phyloP scores from a whole-genome alignment of 2,329 filamentous ascomycete species.

The Orbilia blumenaviensis region DNA sequence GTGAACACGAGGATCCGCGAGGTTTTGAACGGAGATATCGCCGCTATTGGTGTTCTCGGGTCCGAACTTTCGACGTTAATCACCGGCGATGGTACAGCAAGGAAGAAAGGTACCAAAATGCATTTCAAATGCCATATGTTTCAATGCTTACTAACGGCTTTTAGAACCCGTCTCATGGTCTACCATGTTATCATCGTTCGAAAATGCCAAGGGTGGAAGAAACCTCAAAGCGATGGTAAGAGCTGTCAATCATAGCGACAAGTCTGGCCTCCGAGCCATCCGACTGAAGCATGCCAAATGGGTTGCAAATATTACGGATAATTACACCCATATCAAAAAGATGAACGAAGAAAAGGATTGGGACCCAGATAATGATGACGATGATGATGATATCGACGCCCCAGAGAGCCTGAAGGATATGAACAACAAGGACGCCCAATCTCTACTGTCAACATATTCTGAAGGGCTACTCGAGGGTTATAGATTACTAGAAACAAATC shows the following conservation, averaged over 20 bases:
- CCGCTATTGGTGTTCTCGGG: slow-evolving; percentile 17
- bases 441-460: slow-evolving; percentile 40
- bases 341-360: slow-evolving; percentile 48
- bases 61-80: slow-evolving; percentile 24
- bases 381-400: slow-evolving; percentile 38
- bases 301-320: slow-evolving; percentile 37
- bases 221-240: slow-evolving; percentile 50
- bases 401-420: slow-evolving; percentile 49
- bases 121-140: not conserved
- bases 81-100: not conserved
- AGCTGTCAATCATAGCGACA: slow-evolving; percentile 45
- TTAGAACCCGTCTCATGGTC: slow-evolving; percentile 38
- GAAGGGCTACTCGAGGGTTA: slow-evolving; percentile 47
- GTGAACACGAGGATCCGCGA: slow-evolving; percentile 51
- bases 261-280: slow-evolving; percentile 33
- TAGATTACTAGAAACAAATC: slow-evolving; percentile 22
- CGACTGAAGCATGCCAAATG: slow-evolving; percentile 33
- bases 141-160: not conserved
- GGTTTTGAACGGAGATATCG: slow-evolving; percentile 40
- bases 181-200: slow-evolving; percentile 43
- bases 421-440: slow-evolving; percentile 33
- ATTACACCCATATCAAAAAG: slow-evolving; percentile 39
- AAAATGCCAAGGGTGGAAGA: slow-evolving; percentile 46
- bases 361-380: slow-evolving; percentile 51
- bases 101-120: slow-evolving; percentile 15